A percentile compares a stretch with the other conserved stretches of the same genome.
Conservation (phyloP, 1,139 yeast genomes). For the Zygosaccharomyces sapae region DNA sequence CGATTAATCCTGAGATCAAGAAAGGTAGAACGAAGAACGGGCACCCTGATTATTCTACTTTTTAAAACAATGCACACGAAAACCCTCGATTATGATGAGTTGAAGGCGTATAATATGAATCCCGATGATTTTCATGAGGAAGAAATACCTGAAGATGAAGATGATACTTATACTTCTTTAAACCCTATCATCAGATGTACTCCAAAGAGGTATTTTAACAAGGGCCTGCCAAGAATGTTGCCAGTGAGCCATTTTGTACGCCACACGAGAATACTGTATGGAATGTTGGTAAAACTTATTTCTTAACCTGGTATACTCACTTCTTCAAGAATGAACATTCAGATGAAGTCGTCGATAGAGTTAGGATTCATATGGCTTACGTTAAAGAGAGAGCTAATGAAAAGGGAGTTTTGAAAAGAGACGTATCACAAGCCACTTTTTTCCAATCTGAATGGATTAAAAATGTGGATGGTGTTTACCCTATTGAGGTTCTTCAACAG, state of each 20-base stretch:
- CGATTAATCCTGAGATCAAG: conserved; percentile 68
- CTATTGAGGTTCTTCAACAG: conserved; percentile 53
- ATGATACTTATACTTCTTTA: conserved; percentile 59
- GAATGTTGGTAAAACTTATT: conserved; percentile 59
- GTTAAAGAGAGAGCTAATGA: conserved; percentile 52
- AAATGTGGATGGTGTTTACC: conserved; percentile 60
- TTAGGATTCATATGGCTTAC: conserved; percentile 62
- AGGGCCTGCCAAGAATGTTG: conserved; percentile 55
- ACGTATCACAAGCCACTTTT: conserved; percentile 47
- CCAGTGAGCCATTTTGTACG: conserved; percentile 75
- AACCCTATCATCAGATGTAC: conserved; percentile 83
- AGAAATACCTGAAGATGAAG: conserved; percentile 56
- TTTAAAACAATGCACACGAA: conserved; percentile 64
- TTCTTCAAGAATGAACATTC: conserved; percentile 45
- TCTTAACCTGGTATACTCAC: conserved; percentile 74
- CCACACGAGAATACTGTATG: conserved; percentile 60
- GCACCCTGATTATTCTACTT: conserved; percentile 70
- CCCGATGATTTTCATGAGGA: conserved; percentile 55
- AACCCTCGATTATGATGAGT: conserved; percentile 52
- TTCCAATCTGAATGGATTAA: conserved; percentile 67
- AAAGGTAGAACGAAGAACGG: conserved; percentile 64
- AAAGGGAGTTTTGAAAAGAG: conserved; percentile 55
- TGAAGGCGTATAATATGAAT: conserved; percentile 67
- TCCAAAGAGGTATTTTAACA: conserved; percentile 65
- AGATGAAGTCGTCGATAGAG: conserved; percentile 47